Percentiles rank a stretch among this genome's conserved stretches.
Evolutionary conservation across 2,329 filamentous ascomycete species (phyloP).

Genomic region (Verticillium nubilum): DNA sequence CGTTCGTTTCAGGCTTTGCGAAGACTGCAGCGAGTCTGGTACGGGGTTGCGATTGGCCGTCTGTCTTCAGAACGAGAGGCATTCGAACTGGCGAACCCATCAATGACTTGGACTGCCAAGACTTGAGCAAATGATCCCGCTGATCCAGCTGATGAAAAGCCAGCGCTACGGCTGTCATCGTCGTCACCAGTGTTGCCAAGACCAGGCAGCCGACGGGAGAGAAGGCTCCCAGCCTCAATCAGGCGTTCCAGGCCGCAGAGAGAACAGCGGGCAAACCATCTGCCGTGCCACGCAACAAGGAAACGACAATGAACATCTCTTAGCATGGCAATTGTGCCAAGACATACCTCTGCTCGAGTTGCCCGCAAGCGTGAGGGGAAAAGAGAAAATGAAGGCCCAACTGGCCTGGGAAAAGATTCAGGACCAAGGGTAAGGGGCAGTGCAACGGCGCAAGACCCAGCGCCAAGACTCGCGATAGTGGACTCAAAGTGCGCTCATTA

Average conservation of each 20-base stretch:
- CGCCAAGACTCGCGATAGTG: neutral
- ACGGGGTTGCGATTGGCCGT: neutral
- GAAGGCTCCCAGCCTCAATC: neutral
- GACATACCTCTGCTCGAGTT: neutral
- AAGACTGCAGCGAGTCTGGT: neutral
- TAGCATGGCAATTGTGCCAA: neutral
- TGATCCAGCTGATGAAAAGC: no score
- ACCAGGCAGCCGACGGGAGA: neutral
- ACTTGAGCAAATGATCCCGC: no score
- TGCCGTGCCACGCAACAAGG: neutral
- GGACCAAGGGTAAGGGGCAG: neutral
- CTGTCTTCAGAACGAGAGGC: neutral
- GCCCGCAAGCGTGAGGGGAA: neutral
- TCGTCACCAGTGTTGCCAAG: neutral
- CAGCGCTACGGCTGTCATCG: neutral
- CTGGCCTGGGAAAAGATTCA: neutral
- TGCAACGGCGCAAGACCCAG: neutral
- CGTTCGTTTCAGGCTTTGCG: neutral
- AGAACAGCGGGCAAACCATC: neutral
- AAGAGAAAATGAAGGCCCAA: neutral
- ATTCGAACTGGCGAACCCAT: neutral
- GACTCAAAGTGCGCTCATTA: neutral
- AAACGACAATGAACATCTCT: neutral
- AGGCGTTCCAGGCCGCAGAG: neutral
- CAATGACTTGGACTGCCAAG: no score